Base-by-base conservation (phyloP, 805 yeast species). In the Starmera dryadoides region DNA sequence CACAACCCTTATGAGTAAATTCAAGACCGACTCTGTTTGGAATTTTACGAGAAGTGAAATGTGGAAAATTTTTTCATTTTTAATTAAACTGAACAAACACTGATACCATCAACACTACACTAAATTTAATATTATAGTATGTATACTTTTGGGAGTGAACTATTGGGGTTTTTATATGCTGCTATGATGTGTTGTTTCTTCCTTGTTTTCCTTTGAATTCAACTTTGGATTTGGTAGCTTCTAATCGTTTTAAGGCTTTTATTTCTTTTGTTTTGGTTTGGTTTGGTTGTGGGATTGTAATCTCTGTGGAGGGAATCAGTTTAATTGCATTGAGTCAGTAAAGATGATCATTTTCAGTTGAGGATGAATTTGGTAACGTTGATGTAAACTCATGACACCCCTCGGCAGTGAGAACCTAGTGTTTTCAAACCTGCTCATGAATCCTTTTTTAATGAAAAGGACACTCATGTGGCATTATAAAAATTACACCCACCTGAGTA, bases 391-490 rank as follows among this genome's bases (percentile, higher is more conserved):
- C 41, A 52, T 52, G 59, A 55, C 57, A 55, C 59, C 55, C 55
- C 57, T 48, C 42, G 48, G 43, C 36, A 45, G 50, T 46, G 25
- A 43, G 44, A 44, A 33, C 18, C 5, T 31, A n/a, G 28, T 16
- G 25, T 18, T 17, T 12, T 19, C 16, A 22, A n/a, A n/a, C 35
- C 35, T 50, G 69, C 70, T 63, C 73, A 63, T 68, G 73, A 69
- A 50, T 68, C 71, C 71, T 42, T 37, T 39, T 39, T 38, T 34
- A 16, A 22, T 30, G n/a, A 19, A 30, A 41, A 23, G 72, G 73
- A 69, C 66, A 68, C 74, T 68, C 73, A 64, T 68, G 73, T 53
- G 50, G 70, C 68, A 20, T n/a, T 19, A 32, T 32, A 30, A 30
- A 30, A 30, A 12, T 29, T 16, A 15, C 19, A 30, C 32, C 32